A percentile compares a stretch with the other conserved stretches of the same genome.
Conservation (phyloP, 257 asterid species). For the Solanum bulbocastanum region DNA sequence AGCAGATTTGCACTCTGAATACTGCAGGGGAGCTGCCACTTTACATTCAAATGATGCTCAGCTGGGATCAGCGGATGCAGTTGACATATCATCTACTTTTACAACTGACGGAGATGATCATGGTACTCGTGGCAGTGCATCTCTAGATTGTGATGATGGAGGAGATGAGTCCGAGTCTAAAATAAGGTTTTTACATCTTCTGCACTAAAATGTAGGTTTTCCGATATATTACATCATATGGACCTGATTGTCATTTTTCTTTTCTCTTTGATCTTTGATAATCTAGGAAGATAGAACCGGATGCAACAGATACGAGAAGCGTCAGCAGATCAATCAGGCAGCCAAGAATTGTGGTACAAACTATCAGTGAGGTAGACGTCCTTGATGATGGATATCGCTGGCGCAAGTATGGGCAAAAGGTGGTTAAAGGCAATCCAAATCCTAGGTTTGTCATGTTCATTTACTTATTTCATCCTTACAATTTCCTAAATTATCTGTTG, state of each 20-base stretch:
- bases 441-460: slow-evolving; percentile 48
- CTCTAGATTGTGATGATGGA: slow-evolving; percentile 54
- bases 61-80: slow-evolving; percentile 37
- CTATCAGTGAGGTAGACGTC: slow-evolving; percentile 80
- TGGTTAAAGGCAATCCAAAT: slow-evolving; percentile 90
- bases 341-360: slow-evolving; percentile 81
- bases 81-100: slow-evolving; percentile 40
- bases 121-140: slow-evolving; percentile 46
- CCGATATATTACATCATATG: background rate
- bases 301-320: slow-evolving; percentile 18
- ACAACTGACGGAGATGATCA: slow-evolving; percentile 54
- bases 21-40: slow-evolving; percentile 19
- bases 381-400: slow-evolving; percentile 90
- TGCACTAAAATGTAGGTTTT: background rate
- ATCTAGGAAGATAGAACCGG: slow-evolving; percentile 40
- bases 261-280: background rate
- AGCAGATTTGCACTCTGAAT: slow-evolving; percentile 29
- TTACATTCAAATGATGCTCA: slow-evolving; percentile 23
- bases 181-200: slow-evolving; percentile 41
- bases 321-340: slow-evolving; percentile 59
- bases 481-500: background rate
- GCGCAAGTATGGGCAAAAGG: slow-evolving; percentile 95
- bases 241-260: background rate
- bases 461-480: background rate
- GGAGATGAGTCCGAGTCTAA: slow-evolving; percentile 75